Percentiles rank a stretch among this genome's conserved stretches.
phyloP scores from a whole-genome alignment of 495 filamentous ascomycete species.

The Aspergillus affinis region DNA sequence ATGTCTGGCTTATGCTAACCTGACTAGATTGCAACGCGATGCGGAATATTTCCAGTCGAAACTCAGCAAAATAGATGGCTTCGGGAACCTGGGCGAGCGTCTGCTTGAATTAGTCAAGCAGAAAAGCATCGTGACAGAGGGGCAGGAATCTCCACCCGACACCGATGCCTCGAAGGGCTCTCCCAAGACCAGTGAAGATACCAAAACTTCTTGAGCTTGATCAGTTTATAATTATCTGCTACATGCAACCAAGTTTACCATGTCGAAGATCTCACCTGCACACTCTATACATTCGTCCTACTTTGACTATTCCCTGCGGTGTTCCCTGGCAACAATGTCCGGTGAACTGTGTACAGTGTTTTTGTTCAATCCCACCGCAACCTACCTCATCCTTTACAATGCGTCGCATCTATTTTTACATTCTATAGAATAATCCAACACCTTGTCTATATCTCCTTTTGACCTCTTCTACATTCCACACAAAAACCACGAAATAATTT shows the following conservation, averaged over 20 bases:
- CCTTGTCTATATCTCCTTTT: not conserved
- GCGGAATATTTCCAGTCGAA: constrained; percentile 71
- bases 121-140: constrained; percentile 45
- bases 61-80: constrained; percentile 78
- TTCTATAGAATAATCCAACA: constrained; percentile 10
- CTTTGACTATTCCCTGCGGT: too few species aligned
- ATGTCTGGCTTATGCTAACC: constrained; percentile 16
- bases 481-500: not conserved
- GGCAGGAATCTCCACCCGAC: constrained; percentile 5
- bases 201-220: not conserved
- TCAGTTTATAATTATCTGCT: not conserved
- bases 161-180: not conserved
- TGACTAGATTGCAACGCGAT: constrained; percentile 72
- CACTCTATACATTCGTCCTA: not conserved
- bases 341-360: constrained; percentile 6
- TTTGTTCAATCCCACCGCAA: not conserved
- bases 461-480: not conserved
- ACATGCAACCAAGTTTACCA: not conserved
- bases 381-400: not conserved
- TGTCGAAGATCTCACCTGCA: not conserved
- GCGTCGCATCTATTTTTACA: constrained; percentile 2
- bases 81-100: constrained; percentile 66
- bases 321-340: not conserved
- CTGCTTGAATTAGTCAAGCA: constrained; percentile 65
- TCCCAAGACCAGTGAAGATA: constrained; percentile 7